Evolutionary conservation across 192 early-diverging fungal genomes (phyloP).

Genomic region (Coemansia sp.): DNA sequence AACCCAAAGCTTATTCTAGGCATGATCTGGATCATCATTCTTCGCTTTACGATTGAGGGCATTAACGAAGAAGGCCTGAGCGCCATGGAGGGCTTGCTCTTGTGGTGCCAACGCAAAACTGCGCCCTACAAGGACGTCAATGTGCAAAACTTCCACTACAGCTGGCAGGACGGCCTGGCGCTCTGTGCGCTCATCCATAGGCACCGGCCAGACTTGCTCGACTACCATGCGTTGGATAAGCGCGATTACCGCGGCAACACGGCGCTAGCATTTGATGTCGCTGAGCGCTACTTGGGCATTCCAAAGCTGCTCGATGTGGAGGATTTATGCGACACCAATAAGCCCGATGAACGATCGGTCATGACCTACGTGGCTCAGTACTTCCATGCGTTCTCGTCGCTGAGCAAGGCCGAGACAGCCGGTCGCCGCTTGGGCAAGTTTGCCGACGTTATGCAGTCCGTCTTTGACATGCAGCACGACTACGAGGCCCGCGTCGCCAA

Average conservation of each 20-base stretch:
- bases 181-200: constrained; percentile 97
- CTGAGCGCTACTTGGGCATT: constrained; percentile 84
- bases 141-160: constrained; percentile 89
- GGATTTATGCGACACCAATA: constrained; percentile 89
- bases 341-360: constrained; percentile 94
- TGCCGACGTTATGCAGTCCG: constrained; percentile 82
- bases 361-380: constrained; percentile 99
- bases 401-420: constrained; percentile 80
- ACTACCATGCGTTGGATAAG: constrained; percentile 87
- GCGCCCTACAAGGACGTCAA: constrained; percentile 80
- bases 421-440: constrained; percentile 93
- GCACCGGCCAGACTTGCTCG: constrained; percentile 92
- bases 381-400: constrained; percentile 94
- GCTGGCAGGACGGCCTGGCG: constrained; percentile 93
- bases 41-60: constrained; percentile 94
- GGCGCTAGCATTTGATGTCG: constrained; percentile 93
- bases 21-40: constrained; percentile 96
- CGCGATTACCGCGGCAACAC: constrained; percentile 82
- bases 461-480: constrained; percentile 93
- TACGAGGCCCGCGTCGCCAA: constrained; percentile 82
- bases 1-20: constrained; percentile 93
- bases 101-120: constrained; percentile 97
- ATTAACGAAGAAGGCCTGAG: constrained; percentile 93
- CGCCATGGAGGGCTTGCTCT: constrained; percentile 93
- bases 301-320: constrained; percentile 95